Evolutionary conservation across 345 rosid species (phyloP).

Genomic region (Citrus hindsii): DNA sequence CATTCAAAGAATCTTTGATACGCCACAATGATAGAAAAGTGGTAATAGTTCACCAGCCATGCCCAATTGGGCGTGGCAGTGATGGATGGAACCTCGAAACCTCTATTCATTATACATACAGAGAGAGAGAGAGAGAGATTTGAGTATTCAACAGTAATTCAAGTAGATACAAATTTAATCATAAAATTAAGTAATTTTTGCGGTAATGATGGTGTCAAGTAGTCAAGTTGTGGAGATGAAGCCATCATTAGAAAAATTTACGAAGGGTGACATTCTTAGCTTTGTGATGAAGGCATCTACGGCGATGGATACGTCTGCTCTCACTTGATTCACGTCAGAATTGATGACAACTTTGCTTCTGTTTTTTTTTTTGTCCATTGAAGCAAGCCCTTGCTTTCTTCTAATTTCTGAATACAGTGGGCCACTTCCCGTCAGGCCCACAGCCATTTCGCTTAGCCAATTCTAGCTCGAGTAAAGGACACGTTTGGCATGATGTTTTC

Average conservation of each 20-base stretch:
- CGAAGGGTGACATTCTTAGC: neutral
- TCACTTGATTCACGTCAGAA: too few species aligned
- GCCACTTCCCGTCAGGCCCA: too few species aligned
- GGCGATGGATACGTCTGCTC: neutral
- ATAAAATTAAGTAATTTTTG: neutral
- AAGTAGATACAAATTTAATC: neutral
- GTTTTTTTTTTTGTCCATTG: neutral
- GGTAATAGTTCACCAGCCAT: neutral
- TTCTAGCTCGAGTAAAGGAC: neutral
- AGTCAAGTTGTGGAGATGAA: neutral
- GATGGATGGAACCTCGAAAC: too few species aligned
- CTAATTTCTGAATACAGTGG: neutral
- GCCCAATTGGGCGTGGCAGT: too few species aligned
- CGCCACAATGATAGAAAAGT: neutral
- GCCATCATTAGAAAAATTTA: neutral
- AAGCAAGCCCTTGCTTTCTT: neutral
- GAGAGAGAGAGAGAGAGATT: too few species aligned
- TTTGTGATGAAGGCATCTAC: conserved; percentile 2
- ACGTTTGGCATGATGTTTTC: neutral
- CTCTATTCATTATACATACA: too few species aligned
- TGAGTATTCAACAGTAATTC: neutral
- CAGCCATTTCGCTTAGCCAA: neutral
- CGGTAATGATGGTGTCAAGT: neutral
- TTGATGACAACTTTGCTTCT: conserved; percentile 22
- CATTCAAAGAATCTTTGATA: neutral